Evolutionary conservation across 305 asterid genomes (phyloP), one percentile per base, ranked within the genome.

Genomic region (Euphrasia arctica): DNA sequence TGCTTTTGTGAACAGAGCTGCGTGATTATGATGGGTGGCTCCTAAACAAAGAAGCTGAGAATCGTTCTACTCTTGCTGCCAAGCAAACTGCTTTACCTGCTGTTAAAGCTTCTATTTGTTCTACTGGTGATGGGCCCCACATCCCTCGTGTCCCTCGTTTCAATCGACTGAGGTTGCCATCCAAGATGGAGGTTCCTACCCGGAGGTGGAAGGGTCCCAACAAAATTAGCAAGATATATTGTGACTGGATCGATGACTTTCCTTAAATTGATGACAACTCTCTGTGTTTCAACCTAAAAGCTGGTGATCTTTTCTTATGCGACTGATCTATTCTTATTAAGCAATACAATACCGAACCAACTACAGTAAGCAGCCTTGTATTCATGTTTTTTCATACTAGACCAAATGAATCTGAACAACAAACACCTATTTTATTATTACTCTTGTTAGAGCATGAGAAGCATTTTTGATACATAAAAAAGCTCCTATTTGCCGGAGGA

Each of bases 171-270:
- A 45, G 50, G 50, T 45, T 45, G 50, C 49, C 49, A 43, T 74
- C 68, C 66, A 64, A 70, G 8, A 83, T 81, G 45, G 78, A 63
- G 71, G 72, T 76, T 45, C 69, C 78, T 31, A 62, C 70, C 62
- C 68, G 74, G 54, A 82, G 70, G 66, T 75, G 85, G 85, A 82
- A 79, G 59, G 85, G 83, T 62, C 88, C 88, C 2, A 70, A 77
- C 62, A 82, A 75, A 68, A 82, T 82, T 50, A 79, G 85, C 69
- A 79, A 75, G 62, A 69, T 82, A 36, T 77, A 82, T 42, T 85
- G 85, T 1, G 83, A 82, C 71, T 82, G 88, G 88, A 18, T 18
- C 22, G 22, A 18, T 18, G 22, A 18, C 22, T 18, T 18, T 18
- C 22, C 22, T 18, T 18, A 18, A 18, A 18, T 18, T 18, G 22